Base-by-base conservation (phyloP, 345 rosid species). In the Gossypium bickii region DNA sequence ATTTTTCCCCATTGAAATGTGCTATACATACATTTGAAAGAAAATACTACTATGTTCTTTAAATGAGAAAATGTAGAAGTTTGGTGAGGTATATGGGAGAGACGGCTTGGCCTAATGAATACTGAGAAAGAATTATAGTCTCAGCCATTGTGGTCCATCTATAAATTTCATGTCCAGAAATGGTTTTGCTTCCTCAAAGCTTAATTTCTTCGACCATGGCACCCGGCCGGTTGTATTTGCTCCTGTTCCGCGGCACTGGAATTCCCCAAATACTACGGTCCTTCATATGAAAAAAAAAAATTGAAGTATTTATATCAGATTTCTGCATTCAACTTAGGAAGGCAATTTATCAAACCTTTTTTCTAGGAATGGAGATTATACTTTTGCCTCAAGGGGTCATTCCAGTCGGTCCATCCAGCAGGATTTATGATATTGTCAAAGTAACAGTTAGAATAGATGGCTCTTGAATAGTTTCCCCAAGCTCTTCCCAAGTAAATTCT, bases 381-480 rank as follows among this genome's bases (percentile, higher is more conserved):
- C 97, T 80, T 89, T 71, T 83, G 91, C 75, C 97, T 87, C 65
- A 56, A 27, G 9, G 88, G 82, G 43, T 59, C 13, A 74, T 82
- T 75, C 98, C 99, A 95, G 83, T 95, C 96, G 61, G 87, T 91
- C 99, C 99, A 95, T 62, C 98, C 94, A 25, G 83, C 17, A 5
- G 96, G 94, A 71, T 63, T 73, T 76, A 95, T 89, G 55, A 93
- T 65, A 79, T 88, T 83, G 24, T 77, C 92, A 16, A 95, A 59
- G 62, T 77, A 67, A 77, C 97, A 92, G 83, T 92, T 79, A 3
- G 98, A 88, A 78, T 91, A 95, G 24, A 95, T 82, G 12, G 65
- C 77, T 81, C 92, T 91, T 2, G 98, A 91, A 65, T 88, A 88
- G 77, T 86, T 82, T 51, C 99, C 99, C 97, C 98, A 95, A 72